A percentile compares a stretch with the other conserved stretches of the same genome.
Conservation (phyloP, 2,329 filamentous ascomycete species). For the Sporothrix curviconia region DNA sequence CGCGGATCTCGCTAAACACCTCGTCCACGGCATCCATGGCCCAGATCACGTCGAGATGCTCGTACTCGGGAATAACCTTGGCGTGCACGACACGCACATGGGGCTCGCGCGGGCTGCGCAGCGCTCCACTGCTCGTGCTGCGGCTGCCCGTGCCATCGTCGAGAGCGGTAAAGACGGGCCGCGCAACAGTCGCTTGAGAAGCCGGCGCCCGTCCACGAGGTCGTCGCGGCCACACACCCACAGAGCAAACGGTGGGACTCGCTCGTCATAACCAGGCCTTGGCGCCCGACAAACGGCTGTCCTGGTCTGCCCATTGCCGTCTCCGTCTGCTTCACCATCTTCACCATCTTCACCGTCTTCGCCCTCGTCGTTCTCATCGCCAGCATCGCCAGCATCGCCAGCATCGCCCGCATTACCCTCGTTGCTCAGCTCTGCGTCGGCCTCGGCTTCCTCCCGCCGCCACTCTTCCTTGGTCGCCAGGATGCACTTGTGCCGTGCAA, state of each 20-base stretch:
- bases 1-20: constrained; percentile 72
- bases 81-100: constrained; percentile 72
- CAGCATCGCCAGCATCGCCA: too few species aligned
- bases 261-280: constrained; percentile 77
- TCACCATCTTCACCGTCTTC: constrained; percentile 14
- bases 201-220: constrained; percentile 71
- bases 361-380: constrained; percentile 18
- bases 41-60: constrained; percentile 94
- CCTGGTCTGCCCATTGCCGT: too few species aligned
- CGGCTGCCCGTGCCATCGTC: constrained; percentile 1
- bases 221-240: constrained; percentile 82
- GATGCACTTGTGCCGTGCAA: constrained; percentile 74
- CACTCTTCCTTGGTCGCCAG: constrained; percentile 68
- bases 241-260: constrained; percentile 74
- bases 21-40: constrained; percentile 81
- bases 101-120: constrained; percentile 60
- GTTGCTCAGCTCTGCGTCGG: constrained; percentile 19
- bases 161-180: constrained; percentile 22
- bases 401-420: not conserved
- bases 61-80: constrained; percentile 79
- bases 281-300: constrained; percentile 37
- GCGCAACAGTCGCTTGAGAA: constrained; percentile 65
- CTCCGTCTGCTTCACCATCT: constrained; percentile 23
- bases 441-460: constrained; percentile 48
- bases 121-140: constrained; percentile 5